Evolutionary conservation across 768 basidiomycete species (phyloP).

Genomic region (Cubamyces lactineus): DNA sequence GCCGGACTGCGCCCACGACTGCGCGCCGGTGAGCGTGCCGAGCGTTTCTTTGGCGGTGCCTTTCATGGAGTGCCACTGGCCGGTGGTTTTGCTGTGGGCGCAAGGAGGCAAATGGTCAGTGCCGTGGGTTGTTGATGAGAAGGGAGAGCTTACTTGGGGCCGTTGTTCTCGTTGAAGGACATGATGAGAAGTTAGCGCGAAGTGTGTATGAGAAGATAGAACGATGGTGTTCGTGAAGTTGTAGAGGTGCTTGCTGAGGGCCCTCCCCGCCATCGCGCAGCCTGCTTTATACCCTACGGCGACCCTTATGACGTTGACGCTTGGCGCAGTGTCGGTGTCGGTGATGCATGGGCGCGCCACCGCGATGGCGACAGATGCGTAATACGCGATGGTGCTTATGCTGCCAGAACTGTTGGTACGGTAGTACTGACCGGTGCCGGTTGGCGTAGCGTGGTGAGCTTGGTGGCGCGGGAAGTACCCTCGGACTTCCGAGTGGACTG

Average conservation of each 20-base stretch:
- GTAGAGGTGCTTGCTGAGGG: neutral
- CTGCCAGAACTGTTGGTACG: neutral
- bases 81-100: slow-evolving; percentile 43
- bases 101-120: too few relatives aligned
- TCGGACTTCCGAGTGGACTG: too few relatives aligned
- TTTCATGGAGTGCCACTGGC: slow-evolving; percentile 46
- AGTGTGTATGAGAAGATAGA: neutral
- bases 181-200: slow-evolving; percentile 18
- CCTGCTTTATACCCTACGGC: neutral
- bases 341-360: neutral
- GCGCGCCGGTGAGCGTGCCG: slow-evolving; percentile 48
- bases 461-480: too few relatives aligned
- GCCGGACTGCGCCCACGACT: slow-evolving; percentile 48
- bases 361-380: neutral
- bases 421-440: too few relatives aligned
- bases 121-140: too few relatives aligned
- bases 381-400: neutral
- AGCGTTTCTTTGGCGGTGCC: slow-evolving; percentile 43
- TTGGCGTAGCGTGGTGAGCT: neutral
- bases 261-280: neutral
- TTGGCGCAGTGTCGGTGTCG: neutral
- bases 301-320: slow-evolving; percentile 2
- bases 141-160: slow-evolving; percentile 33
- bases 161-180: slow-evolving; percentile 29
- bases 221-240: neutral